These are phyloP conservation scores for Drechslerella dactyloides DNA, from an alignment of 2,329 filamentous ascomycete genomes.

Conservation along the genomic window DNA sequence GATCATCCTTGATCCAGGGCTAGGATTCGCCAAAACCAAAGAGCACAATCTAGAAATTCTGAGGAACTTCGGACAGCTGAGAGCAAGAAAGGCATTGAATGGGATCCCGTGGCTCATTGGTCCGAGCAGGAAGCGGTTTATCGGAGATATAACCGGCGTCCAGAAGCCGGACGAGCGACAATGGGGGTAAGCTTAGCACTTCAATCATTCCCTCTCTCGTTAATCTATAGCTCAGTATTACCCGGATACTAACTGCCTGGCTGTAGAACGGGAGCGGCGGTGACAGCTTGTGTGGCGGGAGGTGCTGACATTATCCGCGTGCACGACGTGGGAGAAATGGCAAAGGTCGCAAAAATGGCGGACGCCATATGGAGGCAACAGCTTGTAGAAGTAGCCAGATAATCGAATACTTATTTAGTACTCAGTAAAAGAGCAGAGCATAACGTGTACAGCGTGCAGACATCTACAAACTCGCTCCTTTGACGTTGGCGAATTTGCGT, in stretches of 20 bases:
- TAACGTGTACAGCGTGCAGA: no score
- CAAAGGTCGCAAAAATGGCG: constrained; percentile 79
- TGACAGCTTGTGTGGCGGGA: constrained; percentile 81
- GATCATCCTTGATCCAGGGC: constrained; percentile 89
- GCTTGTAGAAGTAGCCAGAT: neutral
- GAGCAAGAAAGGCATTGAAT: constrained; percentile 68
- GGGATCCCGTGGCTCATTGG: constrained; percentile 88
- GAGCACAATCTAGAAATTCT: constrained; percentile 83
- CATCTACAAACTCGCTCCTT: no score
- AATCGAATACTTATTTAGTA: neutral
- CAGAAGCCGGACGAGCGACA: constrained; percentile 71
- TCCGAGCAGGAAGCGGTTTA: constrained; percentile 85
- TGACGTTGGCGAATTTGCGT: constrained; percentile 15
- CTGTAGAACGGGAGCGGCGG: constrained; percentile 74
- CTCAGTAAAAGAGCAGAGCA: neutral
- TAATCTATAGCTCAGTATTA: neutral
- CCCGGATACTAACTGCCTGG: neutral
- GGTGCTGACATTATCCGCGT: constrained; percentile 92
- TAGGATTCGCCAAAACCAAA: constrained; percentile 88
- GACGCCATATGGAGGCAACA: constrained; percentile 83
- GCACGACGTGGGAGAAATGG: constrained; percentile 89
- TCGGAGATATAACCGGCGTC: constrained; percentile 81
- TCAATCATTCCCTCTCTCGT: neutral
- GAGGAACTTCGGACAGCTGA: constrained; percentile 69
- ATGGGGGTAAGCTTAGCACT: constrained; percentile 66